These are phyloP conservation scores for Perkinsus marinus DNA, from an alignment of 169 alveolate genomes.

Conservation along the genomic window DNA sequence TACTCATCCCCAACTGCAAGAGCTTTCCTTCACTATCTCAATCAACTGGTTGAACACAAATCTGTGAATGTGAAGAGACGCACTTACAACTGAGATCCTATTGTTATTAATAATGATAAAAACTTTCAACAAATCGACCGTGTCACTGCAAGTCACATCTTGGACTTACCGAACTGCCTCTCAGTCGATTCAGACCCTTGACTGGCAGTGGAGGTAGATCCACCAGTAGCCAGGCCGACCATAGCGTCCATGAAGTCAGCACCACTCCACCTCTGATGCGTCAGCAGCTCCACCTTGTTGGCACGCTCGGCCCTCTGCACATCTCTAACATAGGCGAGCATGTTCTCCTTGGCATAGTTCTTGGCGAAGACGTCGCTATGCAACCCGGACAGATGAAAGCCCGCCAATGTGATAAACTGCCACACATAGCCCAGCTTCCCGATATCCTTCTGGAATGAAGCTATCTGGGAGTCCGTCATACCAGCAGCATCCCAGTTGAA, in stretches of 20 bases:
- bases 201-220: neutral
- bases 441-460: conserved; percentile 40
- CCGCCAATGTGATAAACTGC: conserved; percentile 67
- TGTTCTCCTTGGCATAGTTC: conserved; percentile 35
- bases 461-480: conserved; percentile 50
- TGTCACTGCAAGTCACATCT: neutral
- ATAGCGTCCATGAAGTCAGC: neutral
- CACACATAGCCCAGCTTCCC: conserved; percentile 62
- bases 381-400: conserved; percentile 57
- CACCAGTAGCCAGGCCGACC: neutral
- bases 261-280: conserved; percentile 49
- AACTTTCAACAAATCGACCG: neutral
- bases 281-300: conserved; percentile 48
- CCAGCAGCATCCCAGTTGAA: conserved; percentile 64
- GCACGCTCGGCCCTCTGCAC: conserved; percentile 54
- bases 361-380: conserved; percentile 44
- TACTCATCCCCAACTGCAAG: too few relatives aligned
- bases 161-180: neutral
- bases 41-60: too few relatives aligned
- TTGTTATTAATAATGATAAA: neutral
- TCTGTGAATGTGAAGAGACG: neutral
- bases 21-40: too few relatives aligned
- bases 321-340: conserved; percentile 52
- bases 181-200: neutral
- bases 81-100: neutral